phyloP scores from a whole-genome alignment of 2,329 filamentous ascomycete genomes.

The Aplosporella prunicola region DNA sequence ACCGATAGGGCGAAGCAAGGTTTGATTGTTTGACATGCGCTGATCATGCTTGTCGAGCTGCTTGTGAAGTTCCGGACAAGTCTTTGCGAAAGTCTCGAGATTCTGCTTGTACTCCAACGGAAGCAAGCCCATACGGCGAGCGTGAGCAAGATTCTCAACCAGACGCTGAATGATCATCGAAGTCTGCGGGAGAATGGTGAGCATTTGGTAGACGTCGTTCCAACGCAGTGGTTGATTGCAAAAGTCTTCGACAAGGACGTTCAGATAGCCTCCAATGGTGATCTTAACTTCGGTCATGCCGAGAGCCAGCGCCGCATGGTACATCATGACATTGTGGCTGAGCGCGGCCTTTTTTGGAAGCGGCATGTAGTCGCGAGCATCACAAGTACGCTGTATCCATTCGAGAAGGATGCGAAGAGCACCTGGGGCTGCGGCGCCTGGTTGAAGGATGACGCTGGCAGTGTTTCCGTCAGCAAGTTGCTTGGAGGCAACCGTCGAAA shows the following conservation, averaged over 20 bases:
- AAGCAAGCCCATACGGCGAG: neutral
- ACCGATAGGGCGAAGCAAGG: no score
- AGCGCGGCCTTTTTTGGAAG: conserved; percentile 1
- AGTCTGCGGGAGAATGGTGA: conserved; percentile 1
- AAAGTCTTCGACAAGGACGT: conserved; percentile 3
- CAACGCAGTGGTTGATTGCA: conserved; percentile 1
- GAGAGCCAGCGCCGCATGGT: conserved; percentile 8
- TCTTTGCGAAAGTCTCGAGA: no score
- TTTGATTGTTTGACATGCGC: no score
- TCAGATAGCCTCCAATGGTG: conserved; percentile 8
- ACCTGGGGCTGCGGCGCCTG: conserved; percentile 4
- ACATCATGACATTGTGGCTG: conserved; percentile 8
- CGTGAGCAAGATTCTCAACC: conserved; percentile 8
- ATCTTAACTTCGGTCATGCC: conserved; percentile 6
- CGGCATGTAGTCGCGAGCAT: conserved; percentile 7
- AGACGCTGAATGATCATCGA: conserved; percentile 3
- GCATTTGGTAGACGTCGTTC: neutral
- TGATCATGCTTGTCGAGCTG: no score
- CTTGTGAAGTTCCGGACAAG: no score
- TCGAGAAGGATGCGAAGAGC: conserved; percentile 5
- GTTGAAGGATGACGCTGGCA: conserved; percentile 3
- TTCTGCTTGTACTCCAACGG: no score
- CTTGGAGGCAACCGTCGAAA: conserved; percentile 4
- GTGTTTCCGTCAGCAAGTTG: neutral
- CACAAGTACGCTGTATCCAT: conserved; percentile 10